Base-by-base conservation (phyloP, 2,329 filamentous ascomycete species). In the Fusarium piperis region DNA sequence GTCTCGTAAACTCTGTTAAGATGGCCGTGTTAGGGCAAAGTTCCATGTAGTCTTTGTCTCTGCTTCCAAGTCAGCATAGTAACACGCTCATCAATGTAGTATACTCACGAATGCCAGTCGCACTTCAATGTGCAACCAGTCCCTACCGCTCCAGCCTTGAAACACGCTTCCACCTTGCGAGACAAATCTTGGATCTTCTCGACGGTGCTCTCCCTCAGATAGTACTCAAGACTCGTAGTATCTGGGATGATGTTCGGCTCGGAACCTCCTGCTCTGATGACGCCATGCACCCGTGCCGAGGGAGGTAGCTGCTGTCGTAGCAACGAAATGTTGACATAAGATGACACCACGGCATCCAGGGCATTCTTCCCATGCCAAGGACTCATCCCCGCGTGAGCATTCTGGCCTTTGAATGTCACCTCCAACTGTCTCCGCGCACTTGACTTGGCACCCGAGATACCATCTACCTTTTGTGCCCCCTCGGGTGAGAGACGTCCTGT, bases 361-460 rank as follows among this genome's bases (percentile, higher is more conserved):
- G 89, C 88, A 73, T 91, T 90, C 70, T 87, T 82, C 0, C 89
- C 89, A 6, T 87, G 81, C 88, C 88, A 90, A 0, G 88, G 89
- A n/a, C 81, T 85, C 4, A 85, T 84, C 0, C 85, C 88, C 0
- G 88, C 88, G 69, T 90, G 88, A 0, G 89, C 87, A 62, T 85
- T 85, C 57, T 83, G 83, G 1, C 89, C 89, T 1, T 83, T 82
- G 68, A 88, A 90, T 16, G 85, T 84, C 0, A 86, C 86, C 20
- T 82, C 82, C 68, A 89, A 83, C 44, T 81, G 79, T 1, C 87
- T 89, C 3, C 84, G 82, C 64, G 87, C 84, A 6, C 88, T 79
- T 0, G 86, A 84, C 12, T 80, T 81, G 63, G 88, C 83, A 6
- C 78, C 69, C 26, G 83, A 70, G 44, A 84, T 82, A n/a, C 83